Base-by-base conservation (phyloP, 306 rosid genomes). In the Gillenia trifoliata region DNA sequence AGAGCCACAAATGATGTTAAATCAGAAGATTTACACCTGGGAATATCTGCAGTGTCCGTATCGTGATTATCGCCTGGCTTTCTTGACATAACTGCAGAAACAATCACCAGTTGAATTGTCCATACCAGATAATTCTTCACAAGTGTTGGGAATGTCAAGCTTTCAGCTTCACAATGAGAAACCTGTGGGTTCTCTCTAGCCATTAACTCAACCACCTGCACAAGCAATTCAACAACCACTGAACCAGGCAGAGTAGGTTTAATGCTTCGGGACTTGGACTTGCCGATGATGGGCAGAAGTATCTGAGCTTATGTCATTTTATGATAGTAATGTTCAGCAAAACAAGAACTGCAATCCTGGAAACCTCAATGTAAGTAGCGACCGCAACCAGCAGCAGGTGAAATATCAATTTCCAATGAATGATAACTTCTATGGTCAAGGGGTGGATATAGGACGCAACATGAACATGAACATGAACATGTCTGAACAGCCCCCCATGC, bases 261-360 rank as follows among this genome's bases (percentile, higher is more conserved):
- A 50, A 64, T 43, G 81, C 69, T 22, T 66, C 84, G 2, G 82
- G 81, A 15, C 81, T 80, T 20, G n/a, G n/a, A n/a, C n/a, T n/a
- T n/a, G n/a, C n/a, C n/a, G 88, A 86, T 29, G 83, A 86, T 62
- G 90, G 83, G 25, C 88, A 81, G 80, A 84, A 86, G 83, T 86
- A 25, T 70, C 86, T 0, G 84, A 86, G 5, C 86, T 86, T 31
- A 75, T 86, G 84, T 78, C 84, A 29, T 73, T 74, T 66, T 86
- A 86, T 49, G 88, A 86, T 50, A 47, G 74, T 26, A 84, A 71
- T 68, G 64, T 70, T 13, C 84, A 77, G 64, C 75, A 68, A 61
- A 79, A 47, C 65, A 80, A 78, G 65, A 81, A n/a, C 57, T 29
- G 66, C 47, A 80, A 38, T 78, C 60, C 78, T 16, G 74, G 64